Percentiles rank a stretch among this genome's conserved stretches.
phyloP scores from a whole-genome alignment of 257 asterid genomes.

The Solanum tacnaense region DNA sequence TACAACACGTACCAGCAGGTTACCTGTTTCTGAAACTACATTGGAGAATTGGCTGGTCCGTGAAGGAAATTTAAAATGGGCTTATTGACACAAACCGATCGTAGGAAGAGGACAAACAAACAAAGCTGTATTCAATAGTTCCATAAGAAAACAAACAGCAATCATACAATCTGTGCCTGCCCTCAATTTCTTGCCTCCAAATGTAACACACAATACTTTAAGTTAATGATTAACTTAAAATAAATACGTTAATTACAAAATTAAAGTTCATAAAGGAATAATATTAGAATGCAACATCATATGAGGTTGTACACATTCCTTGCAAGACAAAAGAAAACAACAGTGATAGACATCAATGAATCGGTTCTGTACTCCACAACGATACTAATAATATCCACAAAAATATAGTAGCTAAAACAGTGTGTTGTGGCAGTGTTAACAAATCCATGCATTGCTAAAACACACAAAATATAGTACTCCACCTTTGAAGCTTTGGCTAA shows the following conservation, averaged over 20 bases:
- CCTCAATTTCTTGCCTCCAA: not conserved
- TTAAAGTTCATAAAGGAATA: not conserved
- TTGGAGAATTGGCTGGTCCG: not conserved
- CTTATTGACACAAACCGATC: not conserved
- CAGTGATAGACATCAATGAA: not conserved
- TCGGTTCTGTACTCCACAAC: not conserved
- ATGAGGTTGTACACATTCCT: not conserved
- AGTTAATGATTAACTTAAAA: too few species aligned
- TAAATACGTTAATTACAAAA: not conserved
- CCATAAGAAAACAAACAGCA: not conserved
- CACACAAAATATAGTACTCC: not conserved
- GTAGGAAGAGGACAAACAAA: not conserved
- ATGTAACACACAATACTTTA: not conserved
- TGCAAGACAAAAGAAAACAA: not conserved
- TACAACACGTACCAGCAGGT: not conserved
- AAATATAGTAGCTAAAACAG: not conserved
- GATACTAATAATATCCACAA: not conserved
- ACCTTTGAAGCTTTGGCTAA: not conserved
- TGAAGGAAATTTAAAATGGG: not conserved
- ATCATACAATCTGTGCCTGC: not conserved
- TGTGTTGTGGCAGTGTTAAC: not conserved
- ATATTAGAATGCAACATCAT: not conserved
- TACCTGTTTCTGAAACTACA: not conserved
- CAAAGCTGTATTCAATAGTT: not conserved
- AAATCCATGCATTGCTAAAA: not conserved